Percentiles rank a stretch among this genome's conserved stretches.
Conservation (phyloP, 345 rosid species). For the Corymbia maculata region DNA sequence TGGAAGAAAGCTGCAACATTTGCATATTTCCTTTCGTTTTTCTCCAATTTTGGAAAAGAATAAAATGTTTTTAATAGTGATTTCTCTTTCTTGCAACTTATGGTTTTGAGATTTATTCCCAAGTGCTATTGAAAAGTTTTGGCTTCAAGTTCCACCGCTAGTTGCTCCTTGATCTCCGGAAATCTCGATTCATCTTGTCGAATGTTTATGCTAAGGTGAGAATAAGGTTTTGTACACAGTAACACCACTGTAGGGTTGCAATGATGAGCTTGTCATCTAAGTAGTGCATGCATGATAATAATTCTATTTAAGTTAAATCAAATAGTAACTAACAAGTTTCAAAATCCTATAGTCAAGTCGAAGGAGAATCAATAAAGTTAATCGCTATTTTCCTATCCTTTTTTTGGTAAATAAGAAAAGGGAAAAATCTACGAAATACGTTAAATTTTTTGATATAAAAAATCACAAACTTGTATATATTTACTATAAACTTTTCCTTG, state of each 20-base stretch:
- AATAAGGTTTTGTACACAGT: not conserved
- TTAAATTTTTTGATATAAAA: no score
- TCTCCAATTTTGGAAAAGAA: not conserved
- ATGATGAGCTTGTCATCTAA: not conserved
- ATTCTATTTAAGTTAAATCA: not conserved
- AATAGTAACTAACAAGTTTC: not conserved
- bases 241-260: not conserved
- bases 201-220: not conserved
- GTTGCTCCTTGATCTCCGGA: not conserved
- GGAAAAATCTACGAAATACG: not conserved
- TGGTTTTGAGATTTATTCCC: not conserved
- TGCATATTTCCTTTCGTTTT: not conserved
- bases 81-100: not conserved
- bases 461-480: no score
- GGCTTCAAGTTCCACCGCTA: not conserved
- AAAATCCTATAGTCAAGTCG: no score
- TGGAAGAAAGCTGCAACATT: not conserved
- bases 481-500: not conserved
- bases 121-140: not conserved
- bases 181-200: not conserved
- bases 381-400: not conserved
- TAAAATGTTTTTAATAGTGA: not conserved
- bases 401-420: not conserved
- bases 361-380: not conserved
- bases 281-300: not conserved